These are phyloP conservation scores for Talaromyces sp. DNA, from an alignment of 2,329 filamentous ascomycete genomes.

Conservation along the genomic window DNA sequence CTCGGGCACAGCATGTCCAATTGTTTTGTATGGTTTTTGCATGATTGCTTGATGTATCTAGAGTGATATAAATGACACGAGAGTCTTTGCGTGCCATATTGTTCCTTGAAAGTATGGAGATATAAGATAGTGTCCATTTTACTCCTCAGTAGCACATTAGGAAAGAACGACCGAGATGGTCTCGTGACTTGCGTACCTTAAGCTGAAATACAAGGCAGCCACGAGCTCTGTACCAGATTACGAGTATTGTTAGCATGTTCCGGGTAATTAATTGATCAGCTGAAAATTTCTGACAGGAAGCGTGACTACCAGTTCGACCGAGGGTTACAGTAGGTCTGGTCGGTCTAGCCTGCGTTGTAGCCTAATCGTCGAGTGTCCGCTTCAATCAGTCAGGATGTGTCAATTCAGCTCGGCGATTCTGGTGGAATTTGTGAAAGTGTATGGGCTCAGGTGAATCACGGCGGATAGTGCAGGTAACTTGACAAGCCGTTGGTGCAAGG, in stretches of 20 bases:
- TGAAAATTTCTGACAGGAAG: background rate
- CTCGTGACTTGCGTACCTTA: background rate
- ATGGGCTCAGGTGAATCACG: background rate
- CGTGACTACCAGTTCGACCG: slow-evolving; percentile 4
- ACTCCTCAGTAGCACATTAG: background rate
- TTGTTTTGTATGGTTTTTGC: background rate
- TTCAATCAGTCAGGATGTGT: background rate
- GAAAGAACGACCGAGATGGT: background rate
- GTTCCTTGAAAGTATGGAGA: background rate
- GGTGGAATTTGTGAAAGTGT: background rate
- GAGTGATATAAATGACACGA: background rate
- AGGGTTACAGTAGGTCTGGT: background rate
- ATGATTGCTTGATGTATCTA: background rate
- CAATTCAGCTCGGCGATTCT: background rate
- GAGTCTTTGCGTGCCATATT: background rate
- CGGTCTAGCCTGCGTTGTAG: slow-evolving; percentile 2
- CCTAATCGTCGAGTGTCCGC: background rate
- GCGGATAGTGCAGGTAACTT: background rate
- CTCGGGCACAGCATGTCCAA: slow-evolving; percentile 1
- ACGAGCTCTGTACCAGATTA: background rate
- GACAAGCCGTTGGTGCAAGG: background rate
- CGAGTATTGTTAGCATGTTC: background rate
- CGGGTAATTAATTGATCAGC: slow-evolving; percentile 2
- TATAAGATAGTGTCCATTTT: too few species aligned
- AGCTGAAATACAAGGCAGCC: background rate